Base-by-base conservation (phyloP, 148 eudicot species). In the Limonium bicolor region DNA sequence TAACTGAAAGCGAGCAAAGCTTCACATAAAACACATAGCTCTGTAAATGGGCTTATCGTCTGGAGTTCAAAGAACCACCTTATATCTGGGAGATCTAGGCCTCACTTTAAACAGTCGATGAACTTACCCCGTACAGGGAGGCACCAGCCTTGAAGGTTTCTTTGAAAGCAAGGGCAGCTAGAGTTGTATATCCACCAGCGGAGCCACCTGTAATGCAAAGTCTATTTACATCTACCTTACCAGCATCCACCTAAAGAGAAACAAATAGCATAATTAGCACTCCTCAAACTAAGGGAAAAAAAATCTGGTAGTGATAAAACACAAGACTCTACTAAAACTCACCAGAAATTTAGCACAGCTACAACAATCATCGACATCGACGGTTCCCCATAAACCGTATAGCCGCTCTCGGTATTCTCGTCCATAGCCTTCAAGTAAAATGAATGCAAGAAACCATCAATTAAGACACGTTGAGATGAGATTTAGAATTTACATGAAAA, bases 111-210 rank as follows among this genome's bases (percentile, higher is more conserved):
- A 14, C 12, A 23, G 24, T 20, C 2, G 28, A 49, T 33, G 39
- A 54, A 88, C 96, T 67, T 59, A 84, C 97, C 51, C 97, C 97
- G 63, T 84, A 88, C 69, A 88, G 63, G 32, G 97, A 88, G 63
- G 92, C 92, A 41, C 97, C 97, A 40, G 94, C 94, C 47, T 65
- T 80, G 37, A 88, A 88, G 22, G 71, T 75, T 27, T 88, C 71
- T 58, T 57, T 74, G 61, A 83, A 88, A 40, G 97, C 92, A 70
- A 88, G 97, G 60, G 94, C 84, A 70, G 94, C 92, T 48, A 88
- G 58, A 38, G 97, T 84, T 39, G 97, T 83, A 68, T 83, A 88
- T 35, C 97, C 94, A 49, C 97, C 97, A 36, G 97, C 97, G 64
- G 97, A 88, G 43, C 94, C 84, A 19, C 97, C 97, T 15, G 90